These are phyloP conservation scores for Coemansia sp. DNA, from an alignment of 192 early-diverging fungal genomes.

Conservation along the genomic window DNA sequence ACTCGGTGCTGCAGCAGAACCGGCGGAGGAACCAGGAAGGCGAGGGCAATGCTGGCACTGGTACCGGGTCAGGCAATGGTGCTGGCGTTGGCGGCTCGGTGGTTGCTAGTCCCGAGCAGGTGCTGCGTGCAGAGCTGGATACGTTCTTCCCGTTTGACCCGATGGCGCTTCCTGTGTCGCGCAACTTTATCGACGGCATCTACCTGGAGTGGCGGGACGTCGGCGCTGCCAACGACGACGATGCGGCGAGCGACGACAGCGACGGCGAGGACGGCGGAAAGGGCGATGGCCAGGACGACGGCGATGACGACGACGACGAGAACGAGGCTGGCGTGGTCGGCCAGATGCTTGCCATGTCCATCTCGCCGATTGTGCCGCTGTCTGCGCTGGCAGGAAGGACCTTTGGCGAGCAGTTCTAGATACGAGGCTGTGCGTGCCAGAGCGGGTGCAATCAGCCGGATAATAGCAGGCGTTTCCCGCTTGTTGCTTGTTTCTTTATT, in stretches of 20 bases:
- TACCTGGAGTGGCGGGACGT: constrained; percentile 81
- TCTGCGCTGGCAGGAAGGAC: constrained; percentile 14
- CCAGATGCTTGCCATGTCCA: constrained; percentile 47
- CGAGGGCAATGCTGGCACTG: constrained; percentile 5
- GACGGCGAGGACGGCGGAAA: constrained; percentile 60
- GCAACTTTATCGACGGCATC: constrained; percentile 62
- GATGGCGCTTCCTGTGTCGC: constrained; percentile 68
- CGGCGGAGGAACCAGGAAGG: constrained; percentile 19
- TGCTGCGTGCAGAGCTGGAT: constrained; percentile 56
- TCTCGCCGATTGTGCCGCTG: constrained; percentile 30
- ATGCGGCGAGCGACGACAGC: constrained; percentile 41
- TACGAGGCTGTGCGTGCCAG: too few relatives aligned
- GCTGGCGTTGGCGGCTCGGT: too few relatives aligned
- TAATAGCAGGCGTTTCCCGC: too few relatives aligned
- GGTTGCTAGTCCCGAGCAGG: constrained; percentile 12
- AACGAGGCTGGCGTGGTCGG: constrained; percentile 27
- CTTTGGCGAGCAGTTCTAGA: constrained; percentile 8
- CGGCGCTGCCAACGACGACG: constrained; percentile 43
- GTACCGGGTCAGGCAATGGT: too few relatives aligned
- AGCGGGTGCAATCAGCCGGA: too few relatives aligned
- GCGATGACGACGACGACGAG: constrained; percentile 52
- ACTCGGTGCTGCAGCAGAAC: constrained; percentile 70
- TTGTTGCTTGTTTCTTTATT: neutral
- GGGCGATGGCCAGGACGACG: constrained; percentile 49
- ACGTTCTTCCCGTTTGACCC: constrained; percentile 96